Percentiles rank a stretch among this genome's conserved stretches.
phyloP scores from a whole-genome alignment of 345 rosid species.

The Eucalyptus marginata region DNA sequence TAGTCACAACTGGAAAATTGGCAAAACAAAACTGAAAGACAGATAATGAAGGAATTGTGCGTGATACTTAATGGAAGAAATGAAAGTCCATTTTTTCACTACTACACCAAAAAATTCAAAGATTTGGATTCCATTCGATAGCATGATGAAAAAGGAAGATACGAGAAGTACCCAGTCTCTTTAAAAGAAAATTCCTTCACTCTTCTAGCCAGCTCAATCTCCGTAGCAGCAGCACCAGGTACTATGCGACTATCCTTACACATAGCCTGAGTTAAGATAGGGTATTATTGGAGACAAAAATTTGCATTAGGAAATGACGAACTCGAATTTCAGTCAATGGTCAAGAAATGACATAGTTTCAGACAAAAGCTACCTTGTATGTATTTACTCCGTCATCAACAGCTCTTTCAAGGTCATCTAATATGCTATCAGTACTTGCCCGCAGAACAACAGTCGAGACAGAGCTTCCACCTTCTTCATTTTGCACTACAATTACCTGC shows the following conservation, averaged over 20 bases:
- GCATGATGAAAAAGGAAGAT: background rate
- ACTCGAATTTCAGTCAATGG: background rate
- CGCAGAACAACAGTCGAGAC: conserved; percentile 81
- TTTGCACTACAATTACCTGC: conserved; percentile 79
- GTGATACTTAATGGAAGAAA: background rate
- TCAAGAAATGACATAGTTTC: background rate
- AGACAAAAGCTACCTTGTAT: conserved; percentile 53
- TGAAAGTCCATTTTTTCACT: background rate
- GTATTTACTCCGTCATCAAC: conserved; percentile 99
- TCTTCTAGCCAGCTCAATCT: conserved; percentile 91
- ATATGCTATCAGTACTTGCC: conserved; percentile 91
- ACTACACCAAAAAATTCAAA: background rate
- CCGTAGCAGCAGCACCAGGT: conserved; percentile 97
- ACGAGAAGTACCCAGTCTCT: conserved; percentile 66
- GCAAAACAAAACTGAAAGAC: background rate
- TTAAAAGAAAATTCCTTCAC: conserved; percentile 84
- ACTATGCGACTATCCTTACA: conserved; percentile 91
- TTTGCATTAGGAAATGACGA: background rate
- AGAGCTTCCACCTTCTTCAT: conserved; percentile 91
- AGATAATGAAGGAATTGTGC: background rate
- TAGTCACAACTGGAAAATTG: background rate
- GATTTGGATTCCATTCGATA: background rate
- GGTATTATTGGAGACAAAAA: background rate
- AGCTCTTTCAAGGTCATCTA: conserved; percentile 99
- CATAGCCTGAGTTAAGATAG: conserved; percentile 53